Percentiles rank a stretch among this genome's conserved stretches.
phyloP scores from a whole-genome alignment of 768 basidiomycete species.

The Galerina marginata region DNA sequence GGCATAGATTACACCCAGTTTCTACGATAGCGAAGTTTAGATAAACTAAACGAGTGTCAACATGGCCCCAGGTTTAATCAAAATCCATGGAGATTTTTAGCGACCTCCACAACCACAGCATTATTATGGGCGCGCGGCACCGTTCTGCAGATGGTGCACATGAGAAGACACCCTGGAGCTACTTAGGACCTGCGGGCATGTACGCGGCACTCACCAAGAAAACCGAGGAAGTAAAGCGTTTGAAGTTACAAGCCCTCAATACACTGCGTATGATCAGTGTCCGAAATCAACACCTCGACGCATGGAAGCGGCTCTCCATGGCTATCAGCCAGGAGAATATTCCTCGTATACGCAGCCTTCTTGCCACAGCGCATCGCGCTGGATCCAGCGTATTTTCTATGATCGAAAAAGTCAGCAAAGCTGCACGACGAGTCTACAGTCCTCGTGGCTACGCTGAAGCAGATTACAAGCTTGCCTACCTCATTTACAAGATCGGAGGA shows the following conservation, averaged over 20 bases:
- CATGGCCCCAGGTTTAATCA: no score
- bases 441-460: slow-evolving; percentile 11
- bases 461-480: slow-evolving; percentile 18
- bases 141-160: slow-evolving; percentile 9
- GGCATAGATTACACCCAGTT: no score
- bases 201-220: slow-evolving; percentile 7
- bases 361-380: slow-evolving; percentile 5
- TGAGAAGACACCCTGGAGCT: slow-evolving; percentile 19
- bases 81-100: no score
- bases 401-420: slow-evolving; percentile 18
- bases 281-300: slow-evolving; percentile 18
- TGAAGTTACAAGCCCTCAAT: slow-evolving; percentile 17
- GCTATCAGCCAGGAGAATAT: slow-evolving; percentile 15
- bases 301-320: slow-evolving; percentile 17
- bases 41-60: no score
- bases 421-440: slow-evolving; percentile 11
- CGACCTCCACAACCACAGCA: slow-evolving; percentile 1
- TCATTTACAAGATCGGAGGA: slow-evolving; percentile 24
- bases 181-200: slow-evolving; percentile 16
- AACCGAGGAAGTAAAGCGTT: slow-evolving; percentile 2
- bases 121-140: slow-evolving; percentile 19
- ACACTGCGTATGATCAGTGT: slow-evolving; percentile 2
- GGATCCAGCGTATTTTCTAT: slow-evolving; percentile 16
- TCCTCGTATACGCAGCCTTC: slow-evolving; percentile 14
- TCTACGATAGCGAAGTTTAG: no score